Evolutionary conservation across 352 stramenopile species (phyloP).

Genomic region (Lagenidium giganteum): DNA sequence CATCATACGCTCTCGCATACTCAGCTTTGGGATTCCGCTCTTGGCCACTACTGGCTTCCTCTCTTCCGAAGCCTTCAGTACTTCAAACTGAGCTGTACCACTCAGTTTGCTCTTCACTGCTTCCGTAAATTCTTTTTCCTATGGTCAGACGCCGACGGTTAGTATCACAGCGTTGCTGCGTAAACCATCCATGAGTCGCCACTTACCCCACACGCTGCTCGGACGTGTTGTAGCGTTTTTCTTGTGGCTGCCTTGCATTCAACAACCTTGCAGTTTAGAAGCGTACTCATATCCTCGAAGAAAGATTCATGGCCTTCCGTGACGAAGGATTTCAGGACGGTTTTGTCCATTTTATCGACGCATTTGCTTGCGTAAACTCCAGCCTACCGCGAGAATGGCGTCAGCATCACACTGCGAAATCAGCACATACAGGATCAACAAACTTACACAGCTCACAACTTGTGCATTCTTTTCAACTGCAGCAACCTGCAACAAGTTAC

Average conservation of each 20-base stretch:
- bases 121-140: conserved; percentile 40
- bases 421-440: too few species aligned
- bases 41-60: conserved; percentile 20
- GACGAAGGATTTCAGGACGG: conserved; percentile 32
- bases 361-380: conserved; percentile 47
- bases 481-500: conserved; percentile 9
- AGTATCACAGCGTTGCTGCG: too few species aligned
- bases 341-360: conserved; percentile 36
- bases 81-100: conserved; percentile 43
- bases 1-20: conserved; percentile 22
- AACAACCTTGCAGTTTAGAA: conserved; percentile 67
- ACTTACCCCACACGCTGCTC: conserved; percentile 43
- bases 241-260: conserved; percentile 59
- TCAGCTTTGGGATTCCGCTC: conserved; percentile 17
- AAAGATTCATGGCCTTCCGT: conserved; percentile 36
- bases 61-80: conserved; percentile 53
- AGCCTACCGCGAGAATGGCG: conserved; percentile 1
- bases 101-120: conserved; percentile 55
- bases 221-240: conserved; percentile 40
- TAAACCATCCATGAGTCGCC: not conserved
- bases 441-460: conserved; percentile 15
- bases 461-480: conserved; percentile 16
- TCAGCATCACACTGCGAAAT: too few species aligned
- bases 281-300: conserved; percentile 42
- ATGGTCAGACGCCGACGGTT: not conserved